These are phyloP conservation scores for Saraca asoca DNA, from an alignment of 331 rosid genomes.

Conservation along the genomic window DNA sequence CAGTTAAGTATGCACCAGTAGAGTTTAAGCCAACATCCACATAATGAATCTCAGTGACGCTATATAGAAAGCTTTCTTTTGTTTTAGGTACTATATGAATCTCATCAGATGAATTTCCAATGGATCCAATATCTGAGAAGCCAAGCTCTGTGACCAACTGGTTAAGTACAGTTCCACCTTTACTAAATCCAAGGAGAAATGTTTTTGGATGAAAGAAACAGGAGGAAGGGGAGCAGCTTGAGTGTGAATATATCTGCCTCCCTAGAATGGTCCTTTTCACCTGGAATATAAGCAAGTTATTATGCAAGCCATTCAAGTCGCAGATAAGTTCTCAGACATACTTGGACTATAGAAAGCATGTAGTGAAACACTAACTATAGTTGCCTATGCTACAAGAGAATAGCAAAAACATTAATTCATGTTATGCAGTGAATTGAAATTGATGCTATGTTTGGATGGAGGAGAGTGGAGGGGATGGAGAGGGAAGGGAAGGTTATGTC, in stretches of 20 bases:
- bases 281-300: constrained; percentile 44
- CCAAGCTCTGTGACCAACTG: constrained; percentile 80
- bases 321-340: not conserved
- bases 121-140: constrained; percentile 40
- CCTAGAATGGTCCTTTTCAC: constrained; percentile 37
- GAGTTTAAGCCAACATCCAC: constrained; percentile 88
- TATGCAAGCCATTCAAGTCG: constrained; percentile 12
- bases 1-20: constrained; percentile 69
- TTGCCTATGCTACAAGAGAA: not conserved
- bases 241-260: constrained; percentile 33
- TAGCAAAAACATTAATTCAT: not conserved
- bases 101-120: constrained; percentile 34
- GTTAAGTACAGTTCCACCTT: constrained; percentile 86
- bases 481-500: no score
- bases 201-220: constrained; percentile 48
- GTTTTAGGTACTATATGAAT: constrained; percentile 48
- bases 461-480: no score
- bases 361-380: not conserved
- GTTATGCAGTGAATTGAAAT: not conserved
- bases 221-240: constrained; percentile 19
- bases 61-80: constrained; percentile 52
- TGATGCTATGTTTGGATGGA: no score
- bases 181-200: constrained; percentile 80
- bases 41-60: constrained; percentile 76
- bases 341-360: not conserved